Conservation (phyloP, 116 monocot species). For the Dioscorea cayenensis region DNA sequence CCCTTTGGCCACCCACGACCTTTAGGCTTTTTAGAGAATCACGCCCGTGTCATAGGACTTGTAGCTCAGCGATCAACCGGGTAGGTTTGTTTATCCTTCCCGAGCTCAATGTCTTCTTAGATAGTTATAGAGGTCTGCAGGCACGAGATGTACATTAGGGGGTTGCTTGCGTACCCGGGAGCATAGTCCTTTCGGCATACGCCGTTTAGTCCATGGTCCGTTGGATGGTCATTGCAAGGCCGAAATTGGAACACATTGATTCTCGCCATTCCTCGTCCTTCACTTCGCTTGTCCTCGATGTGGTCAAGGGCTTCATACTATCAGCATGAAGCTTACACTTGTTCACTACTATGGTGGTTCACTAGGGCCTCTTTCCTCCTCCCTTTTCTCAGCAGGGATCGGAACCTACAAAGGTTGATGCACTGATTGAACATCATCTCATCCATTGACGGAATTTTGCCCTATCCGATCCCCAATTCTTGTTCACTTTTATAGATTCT, state of each 20-base stretch:
- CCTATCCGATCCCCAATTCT: no score
- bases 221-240: no score
- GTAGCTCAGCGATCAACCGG: no score
- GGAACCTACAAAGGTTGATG: no score
- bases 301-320: constrained; percentile 13
- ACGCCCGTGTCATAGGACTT: constrained; percentile 9
- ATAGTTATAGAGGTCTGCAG: constrained; percentile 2
- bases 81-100: constrained; percentile 5
- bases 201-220: no score
- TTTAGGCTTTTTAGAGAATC: no score
- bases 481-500: no score
- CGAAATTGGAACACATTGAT: constrained; percentile 21
- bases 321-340: constrained; percentile 25
- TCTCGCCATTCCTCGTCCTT: constrained; percentile 17
- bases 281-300: constrained; percentile 8
- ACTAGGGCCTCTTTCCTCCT: constrained; percentile 18
- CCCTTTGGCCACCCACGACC: no score
- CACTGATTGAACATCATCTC: no score
- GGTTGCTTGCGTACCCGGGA: constrained; percentile 1
- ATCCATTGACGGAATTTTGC: no score
- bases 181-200: constrained; percentile 4
- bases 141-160: constrained; percentile 6
- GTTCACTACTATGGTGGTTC: constrained; percentile 26
- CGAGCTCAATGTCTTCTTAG: constrained; percentile 7
- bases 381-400: constrained; percentile 19